Evolutionary conservation across 192 early-diverging fungal genomes (phyloP), one percentile per base, ranked within the genome.

Genomic region (Coemansia sp.): DNA sequence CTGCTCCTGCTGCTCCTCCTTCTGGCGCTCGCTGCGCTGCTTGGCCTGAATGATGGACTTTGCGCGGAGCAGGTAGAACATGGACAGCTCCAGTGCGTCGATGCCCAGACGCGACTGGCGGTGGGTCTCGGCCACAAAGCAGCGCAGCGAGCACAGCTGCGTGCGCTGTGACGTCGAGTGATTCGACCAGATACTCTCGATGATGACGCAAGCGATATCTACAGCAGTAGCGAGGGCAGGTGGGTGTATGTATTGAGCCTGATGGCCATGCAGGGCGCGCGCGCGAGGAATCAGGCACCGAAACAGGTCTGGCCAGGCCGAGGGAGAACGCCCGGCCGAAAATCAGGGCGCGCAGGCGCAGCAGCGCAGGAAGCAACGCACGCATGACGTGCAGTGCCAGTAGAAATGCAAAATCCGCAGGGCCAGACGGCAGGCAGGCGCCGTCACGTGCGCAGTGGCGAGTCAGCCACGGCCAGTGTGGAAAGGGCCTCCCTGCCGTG

Each of bases 141-240:
- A 65, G 16, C 64, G 50, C 40, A 76, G 44, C 30, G 63, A 66
- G 41, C 74, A 76, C 13, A 76, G 59, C 58, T 66, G 59, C 16
- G 59, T 76, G 54, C 63, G 50, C 34, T 68, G 65, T 16, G 74
- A 71, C 7, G 25, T 41, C 3, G 67, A 70, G 52, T 76, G 74
- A 40, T 66, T 65, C 29, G 74, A 67, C 74, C 74, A 76, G 27
- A 67, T 67, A 25, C 56, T 60, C 54, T 71, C 67, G 39, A 76
- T 70, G 28, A 76, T 63, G 17, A 59, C 55, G 28, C 74, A 76
- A 2, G 67, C 62, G 27, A 65, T 59, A 30, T 71, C 74, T 71
- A 71, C 36, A 35, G 20, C 4, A 17, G 12, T 28, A 20, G 29
- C 14, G 13, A 41, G 7, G 31, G 17, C 32, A 35, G 16, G 18